A percentile compares a stretch with the other conserved stretches of the same genome.
These are phyloP conservation scores for Trapa bicornis DNA, from an alignment of 345 rosid species.

Conservation along the genomic window DNA sequence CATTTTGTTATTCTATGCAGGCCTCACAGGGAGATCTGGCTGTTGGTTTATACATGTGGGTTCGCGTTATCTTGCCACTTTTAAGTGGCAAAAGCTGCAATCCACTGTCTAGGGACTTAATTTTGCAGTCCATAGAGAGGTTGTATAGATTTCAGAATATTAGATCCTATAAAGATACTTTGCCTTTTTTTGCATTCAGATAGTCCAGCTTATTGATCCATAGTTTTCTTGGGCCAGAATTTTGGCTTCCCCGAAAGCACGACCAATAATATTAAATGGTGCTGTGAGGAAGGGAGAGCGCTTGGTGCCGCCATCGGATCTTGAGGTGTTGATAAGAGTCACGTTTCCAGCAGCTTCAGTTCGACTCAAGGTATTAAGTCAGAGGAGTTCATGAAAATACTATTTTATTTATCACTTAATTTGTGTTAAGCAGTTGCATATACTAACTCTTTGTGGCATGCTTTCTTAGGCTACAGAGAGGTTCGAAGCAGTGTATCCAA, in stretches of 20 bases:
- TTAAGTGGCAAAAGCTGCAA: constrained; percentile 37
- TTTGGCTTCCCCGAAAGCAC: constrained; percentile 48
- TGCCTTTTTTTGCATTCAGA: neutral
- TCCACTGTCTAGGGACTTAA: constrained; percentile 55
- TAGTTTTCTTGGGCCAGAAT: constrained; percentile 23
- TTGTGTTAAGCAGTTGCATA: constrained; percentile 1
- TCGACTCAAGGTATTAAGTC: constrained; percentile 35
- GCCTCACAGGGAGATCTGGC: constrained; percentile 53
- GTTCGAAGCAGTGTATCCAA: constrained; percentile 47
- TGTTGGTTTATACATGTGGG: constrained; percentile 54
- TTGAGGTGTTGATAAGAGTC: constrained; percentile 37
- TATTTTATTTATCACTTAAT: neutral
- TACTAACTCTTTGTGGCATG: neutral
- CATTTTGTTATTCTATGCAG: constrained; percentile 16
- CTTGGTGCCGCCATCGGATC: constrained; percentile 45
- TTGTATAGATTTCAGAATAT: neutral
- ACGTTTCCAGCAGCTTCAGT: constrained; percentile 43
- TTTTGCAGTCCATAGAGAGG: constrained; percentile 62
- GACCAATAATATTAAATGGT: constrained; percentile 36
- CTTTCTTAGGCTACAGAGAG: constrained; percentile 52
- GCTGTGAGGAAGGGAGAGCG: constrained; percentile 65
- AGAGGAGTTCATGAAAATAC: neutral
- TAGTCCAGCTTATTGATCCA: constrained; percentile 1
- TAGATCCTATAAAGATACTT: neutral
- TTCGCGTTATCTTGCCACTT: constrained; percentile 38